Evolutionary conservation across 148 eudicot species (phyloP).

Genomic region (Beta vulgaris): DNA sequence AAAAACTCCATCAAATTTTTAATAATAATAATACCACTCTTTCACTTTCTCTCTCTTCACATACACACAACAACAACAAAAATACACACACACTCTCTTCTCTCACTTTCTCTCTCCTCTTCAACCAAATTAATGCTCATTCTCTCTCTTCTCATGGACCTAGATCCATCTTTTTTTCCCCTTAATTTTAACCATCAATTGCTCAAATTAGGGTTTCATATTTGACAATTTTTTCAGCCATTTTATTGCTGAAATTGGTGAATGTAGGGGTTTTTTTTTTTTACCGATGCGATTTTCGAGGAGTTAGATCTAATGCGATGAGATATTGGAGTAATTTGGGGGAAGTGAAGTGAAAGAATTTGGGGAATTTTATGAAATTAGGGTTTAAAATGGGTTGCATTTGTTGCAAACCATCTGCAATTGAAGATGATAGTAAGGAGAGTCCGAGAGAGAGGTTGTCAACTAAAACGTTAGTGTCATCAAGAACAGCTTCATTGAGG

Average conservation of each 20-base stretch:
- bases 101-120: constrained; percentile 3
- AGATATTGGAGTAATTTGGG: neutral
- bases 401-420: constrained; percentile 68
- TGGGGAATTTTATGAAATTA: neutral
- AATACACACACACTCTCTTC: neutral
- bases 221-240: too few relatives aligned
- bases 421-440: constrained; percentile 49
- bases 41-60: neutral
- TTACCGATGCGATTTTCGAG: constrained; percentile 1
- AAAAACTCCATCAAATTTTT: neutral
- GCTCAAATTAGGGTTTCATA: too few relatives aligned
- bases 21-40: neutral
- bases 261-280: too few relatives aligned
- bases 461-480: constrained; percentile 30
- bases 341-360: neutral
- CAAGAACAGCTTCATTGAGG: constrained; percentile 43
- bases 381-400: constrained; percentile 51
- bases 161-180: constrained; percentile 26
- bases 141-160: constrained; percentile 19
- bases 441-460: constrained; percentile 61
- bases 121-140: constrained; percentile 32
- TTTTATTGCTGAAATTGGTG: too few relatives aligned
- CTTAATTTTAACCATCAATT: neutral
- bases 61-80: neutral
- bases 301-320: too few relatives aligned